A percentile compares a stretch with the other conserved stretches of the same genome.
These are phyloP conservation scores for Crepidotus variabilis DNA, from an alignment of 768 basidiomycete genomes.

Conservation along the genomic window DNA sequence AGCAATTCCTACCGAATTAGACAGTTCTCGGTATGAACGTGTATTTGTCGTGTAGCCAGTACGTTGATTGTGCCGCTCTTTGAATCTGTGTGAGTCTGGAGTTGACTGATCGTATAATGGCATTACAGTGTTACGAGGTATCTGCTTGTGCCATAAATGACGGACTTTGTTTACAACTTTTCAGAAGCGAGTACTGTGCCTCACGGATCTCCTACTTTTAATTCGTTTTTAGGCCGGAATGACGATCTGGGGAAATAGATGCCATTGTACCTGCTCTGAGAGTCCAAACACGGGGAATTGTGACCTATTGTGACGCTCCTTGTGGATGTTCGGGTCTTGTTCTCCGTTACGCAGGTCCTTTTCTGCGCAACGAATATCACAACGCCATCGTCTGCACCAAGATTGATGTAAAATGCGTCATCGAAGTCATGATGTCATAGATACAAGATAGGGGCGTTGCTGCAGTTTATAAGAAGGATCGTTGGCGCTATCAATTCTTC, in stretches of 20 bases:
- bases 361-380: neutral
- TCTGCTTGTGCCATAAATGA: too few species aligned
- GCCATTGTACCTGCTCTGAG: too few species aligned
- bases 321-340: too few species aligned
- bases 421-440: neutral
- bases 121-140: too few species aligned
- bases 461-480: neutral
- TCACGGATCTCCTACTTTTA: too few species aligned
- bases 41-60: neutral
- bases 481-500: neutral
- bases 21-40: neutral
- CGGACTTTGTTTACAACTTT: too few species aligned
- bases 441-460: neutral
- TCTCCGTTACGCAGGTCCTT: neutral
- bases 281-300: too few species aligned
- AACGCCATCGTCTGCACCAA: neutral
- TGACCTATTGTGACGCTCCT: neutral
- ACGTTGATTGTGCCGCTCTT: neutral
- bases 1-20: neutral
- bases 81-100: too few species aligned
- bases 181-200: too few species aligned
- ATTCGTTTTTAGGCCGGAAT: neutral
- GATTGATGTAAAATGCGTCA: neutral
- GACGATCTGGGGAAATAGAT: too few species aligned
- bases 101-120: too few species aligned